Base-by-base conservation (phyloP, 2,329 filamentous ascomycete species). In the Tolypocladium tropicale region DNA sequence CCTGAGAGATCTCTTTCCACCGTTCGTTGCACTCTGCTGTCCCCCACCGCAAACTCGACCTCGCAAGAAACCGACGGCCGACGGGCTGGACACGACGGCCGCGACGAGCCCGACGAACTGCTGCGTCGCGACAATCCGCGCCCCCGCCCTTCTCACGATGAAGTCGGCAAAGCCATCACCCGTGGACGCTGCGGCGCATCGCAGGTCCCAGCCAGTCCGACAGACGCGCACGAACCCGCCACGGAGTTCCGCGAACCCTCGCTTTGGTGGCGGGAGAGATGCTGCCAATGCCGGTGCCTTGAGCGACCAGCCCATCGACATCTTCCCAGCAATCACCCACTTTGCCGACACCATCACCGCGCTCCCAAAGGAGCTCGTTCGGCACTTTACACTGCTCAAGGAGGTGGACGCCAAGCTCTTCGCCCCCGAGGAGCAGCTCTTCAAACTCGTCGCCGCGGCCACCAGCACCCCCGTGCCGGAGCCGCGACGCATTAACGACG, bases 391-490 rank as follows among this genome's bases (percentile, higher is more conserved):
- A 36, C 81, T 97, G 56, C 79, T 99, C 63, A 96, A 96, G 71
- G 94, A 99, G 74, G 94, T 97, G 52, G 94, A 99, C 75, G 93
- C 93, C 60, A 99, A 99, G 75, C 89, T 95, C 61, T 94, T 92
- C 72, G 85, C 85, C 30, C 88, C 94, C 7, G 90, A 96, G 70
- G 88, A 94, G 64, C 82, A 86, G 66, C 80, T 99, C 57, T 85
- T 88, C 67, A 81, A 87, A 67, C 79, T 95, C 59, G 82, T 95
- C 64, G 79, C 85, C 59, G 79, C 79, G 54, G 83, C 88, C 59
- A 72, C 82, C 60, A 77, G 77, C 61, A 72, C 77, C 34, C 76
- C 75, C 58, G 68, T 73, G 33, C 76, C 78, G 55, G 76, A 78
- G 58, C 65, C 72, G 59, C 76, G 72, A 61, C 68, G 70, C 55